Conservation (phyloP, 768 basidiomycete genomes). For the Lenzites betulinus region DNA sequence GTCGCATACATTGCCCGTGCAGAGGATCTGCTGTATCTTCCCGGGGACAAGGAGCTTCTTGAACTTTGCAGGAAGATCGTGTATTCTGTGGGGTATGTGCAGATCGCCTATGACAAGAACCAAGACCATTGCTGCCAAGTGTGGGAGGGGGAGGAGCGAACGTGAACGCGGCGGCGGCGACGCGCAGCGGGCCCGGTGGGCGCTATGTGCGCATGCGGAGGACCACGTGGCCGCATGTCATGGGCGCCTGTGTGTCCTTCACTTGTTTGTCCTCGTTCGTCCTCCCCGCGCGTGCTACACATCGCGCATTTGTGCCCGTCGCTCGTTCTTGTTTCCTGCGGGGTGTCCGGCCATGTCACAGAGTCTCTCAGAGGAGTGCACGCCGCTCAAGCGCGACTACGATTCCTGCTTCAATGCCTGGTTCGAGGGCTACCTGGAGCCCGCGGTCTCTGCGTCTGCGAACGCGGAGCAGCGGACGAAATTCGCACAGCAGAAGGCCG, state of each 20-base stretch:
- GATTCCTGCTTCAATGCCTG: constrained; percentile 96
- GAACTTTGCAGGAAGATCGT: constrained; percentile 95
- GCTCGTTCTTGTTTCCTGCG: background rate
- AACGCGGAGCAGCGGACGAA: constrained; percentile 51
- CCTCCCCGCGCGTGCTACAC: background rate
- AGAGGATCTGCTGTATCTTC: constrained; percentile 97
- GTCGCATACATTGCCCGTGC: constrained; percentile 97
- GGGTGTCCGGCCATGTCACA: constrained; percentile 55
- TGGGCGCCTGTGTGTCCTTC: constrained; percentile 15
- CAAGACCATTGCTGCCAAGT: constrained; percentile 67
- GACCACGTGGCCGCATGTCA: constrained; percentile 20
- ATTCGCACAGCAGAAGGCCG: constrained; percentile 77
- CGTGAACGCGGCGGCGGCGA: background rate
- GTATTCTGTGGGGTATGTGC: constrained; percentile 88
- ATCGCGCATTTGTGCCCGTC: background rate
- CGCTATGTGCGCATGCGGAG: background rate
- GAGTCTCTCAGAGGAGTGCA: constrained; percentile 83
- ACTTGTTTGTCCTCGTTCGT: constrained; percentile 12
- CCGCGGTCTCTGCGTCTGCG: constrained; percentile 56
- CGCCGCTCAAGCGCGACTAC: constrained; percentile 85
- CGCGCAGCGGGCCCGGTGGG: background rate
- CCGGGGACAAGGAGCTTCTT: constrained; percentile 89
- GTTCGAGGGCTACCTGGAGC: constrained; percentile 97
- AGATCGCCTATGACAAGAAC: constrained; percentile 95
- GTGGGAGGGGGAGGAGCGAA: background rate